Conservation (phyloP, 768 basidiomycete species). For the Boletellus ananiceps region DNA sequence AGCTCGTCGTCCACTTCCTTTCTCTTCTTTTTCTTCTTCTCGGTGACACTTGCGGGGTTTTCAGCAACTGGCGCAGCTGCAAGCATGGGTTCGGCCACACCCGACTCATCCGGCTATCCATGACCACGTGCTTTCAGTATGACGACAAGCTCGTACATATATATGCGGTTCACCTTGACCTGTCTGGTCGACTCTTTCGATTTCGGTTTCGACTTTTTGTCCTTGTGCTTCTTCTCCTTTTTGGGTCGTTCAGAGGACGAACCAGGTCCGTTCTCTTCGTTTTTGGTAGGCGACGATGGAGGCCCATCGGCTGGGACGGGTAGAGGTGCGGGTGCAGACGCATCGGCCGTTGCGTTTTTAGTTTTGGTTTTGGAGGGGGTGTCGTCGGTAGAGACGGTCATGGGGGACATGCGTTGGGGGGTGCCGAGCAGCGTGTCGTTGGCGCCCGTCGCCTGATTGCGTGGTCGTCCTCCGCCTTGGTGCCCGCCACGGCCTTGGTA, state of each 20-base stretch:
- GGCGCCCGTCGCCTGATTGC: slow-evolving; percentile 48
- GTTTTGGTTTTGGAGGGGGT: not conserved
- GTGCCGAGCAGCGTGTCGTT: slow-evolving; percentile 71
- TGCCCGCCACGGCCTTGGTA: slow-evolving; percentile 21
- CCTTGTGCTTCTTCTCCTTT: slow-evolving; percentile 21
- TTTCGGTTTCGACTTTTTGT: slow-evolving; percentile 15
- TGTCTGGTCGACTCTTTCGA: slow-evolving; percentile 5
- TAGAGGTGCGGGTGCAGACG: not conserved
- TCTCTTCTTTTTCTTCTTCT: slow-evolving; percentile 18
- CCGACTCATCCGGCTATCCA: slow-evolving; percentile 3
- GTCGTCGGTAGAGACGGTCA: slow-evolving; percentile 23
- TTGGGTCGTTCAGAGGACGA: slow-evolving; percentile 7
- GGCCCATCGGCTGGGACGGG: not conserved
- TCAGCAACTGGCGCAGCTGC: not conserved
- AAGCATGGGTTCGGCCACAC: not conserved
- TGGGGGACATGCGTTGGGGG: slow-evolving; percentile 47
- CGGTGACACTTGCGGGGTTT: not conserved
- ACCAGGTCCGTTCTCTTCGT: not conserved
- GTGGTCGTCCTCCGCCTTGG: slow-evolving; percentile 25
- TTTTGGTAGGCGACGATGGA: slow-evolving; percentile 1
- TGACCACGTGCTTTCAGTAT: slow-evolving; percentile 8
- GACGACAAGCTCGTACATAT: not conserved
- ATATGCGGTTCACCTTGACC: slow-evolving; percentile 14
- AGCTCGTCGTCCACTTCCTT: not conserved
- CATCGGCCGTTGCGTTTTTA: not conserved